Percentiles rank a stretch among this genome's conserved stretches.
Conservation (phyloP, 768 basidiomycete species). For the Cubamyces sp. region DNA sequence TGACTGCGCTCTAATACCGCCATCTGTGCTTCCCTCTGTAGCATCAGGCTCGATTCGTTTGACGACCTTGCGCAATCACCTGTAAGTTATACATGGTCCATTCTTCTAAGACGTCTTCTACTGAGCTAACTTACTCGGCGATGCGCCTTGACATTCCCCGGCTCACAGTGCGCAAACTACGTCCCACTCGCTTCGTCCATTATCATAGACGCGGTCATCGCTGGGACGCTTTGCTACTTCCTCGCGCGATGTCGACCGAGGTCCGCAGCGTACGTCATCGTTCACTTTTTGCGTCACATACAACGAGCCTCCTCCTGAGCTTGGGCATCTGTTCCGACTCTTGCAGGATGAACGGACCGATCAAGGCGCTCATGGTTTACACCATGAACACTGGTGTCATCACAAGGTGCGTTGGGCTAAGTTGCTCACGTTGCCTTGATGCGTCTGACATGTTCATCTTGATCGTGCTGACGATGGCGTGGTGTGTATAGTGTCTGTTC, state of each 20-base stretch:
- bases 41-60: conserved; percentile 14
- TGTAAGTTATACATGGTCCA: not conserved
- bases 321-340: too few species aligned
- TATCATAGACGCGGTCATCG: conserved; percentile 24
- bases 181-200: conserved; percentile 20
- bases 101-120: too few species aligned
- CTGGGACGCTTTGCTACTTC: conserved; percentile 27
- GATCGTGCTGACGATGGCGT: not conserved
- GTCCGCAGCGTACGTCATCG: conserved; percentile 10
- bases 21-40: not conserved
- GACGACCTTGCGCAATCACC: conserved; percentile 6
- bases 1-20: not conserved
- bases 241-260: conserved; percentile 23
- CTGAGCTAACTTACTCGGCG: too few species aligned
- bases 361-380: conserved; percentile 25
- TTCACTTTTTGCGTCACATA: not conserved
- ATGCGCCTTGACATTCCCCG: too few species aligned
- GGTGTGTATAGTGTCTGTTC: conserved; percentile 21
- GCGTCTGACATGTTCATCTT: not conserved
- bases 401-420: conserved; percentile 12
- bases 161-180: conserved; percentile 26
- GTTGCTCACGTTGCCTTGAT: not conserved
- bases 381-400: conserved; percentile 28
- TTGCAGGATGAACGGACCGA: conserved; percentile 23
- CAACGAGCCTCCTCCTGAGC: too few species aligned